These are phyloP conservation scores for Geotrichum histeridarum DNA, from an alignment of 1,139 yeast species.

Conservation along the genomic window DNA sequence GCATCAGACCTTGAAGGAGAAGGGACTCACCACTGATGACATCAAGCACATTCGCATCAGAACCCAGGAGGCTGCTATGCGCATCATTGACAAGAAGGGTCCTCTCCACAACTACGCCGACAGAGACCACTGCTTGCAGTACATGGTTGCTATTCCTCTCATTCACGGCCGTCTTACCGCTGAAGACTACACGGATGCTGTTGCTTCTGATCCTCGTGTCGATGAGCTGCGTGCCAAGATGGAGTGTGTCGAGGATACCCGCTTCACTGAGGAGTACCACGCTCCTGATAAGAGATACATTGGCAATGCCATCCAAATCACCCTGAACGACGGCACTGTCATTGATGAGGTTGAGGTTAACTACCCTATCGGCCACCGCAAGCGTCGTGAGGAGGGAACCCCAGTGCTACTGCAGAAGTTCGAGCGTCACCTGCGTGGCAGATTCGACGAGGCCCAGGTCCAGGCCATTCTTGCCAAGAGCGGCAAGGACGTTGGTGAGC, in stretches of 20 bases:
- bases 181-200: conserved; percentile 49
- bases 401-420: conserved; percentile 50
- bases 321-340: conserved; percentile 50
- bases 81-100: conserved; percentile 55
- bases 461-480: conserved; percentile 39
- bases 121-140: conserved; percentile 59
- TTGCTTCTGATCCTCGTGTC: conserved; percentile 50
- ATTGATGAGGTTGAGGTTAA: conserved; percentile 51
- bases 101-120: conserved; percentile 59
- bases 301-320: conserved; percentile 50
- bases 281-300: conserved; percentile 54
- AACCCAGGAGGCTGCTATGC: conserved; percentile 57
- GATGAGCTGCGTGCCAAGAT: conserved; percentile 51
- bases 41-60: conserved; percentile 47
- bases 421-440: conserved; percentile 46
- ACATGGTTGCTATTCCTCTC: conserved; percentile 55
- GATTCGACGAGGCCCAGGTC: conserved; percentile 41
- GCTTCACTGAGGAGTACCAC: conserved; percentile 49
- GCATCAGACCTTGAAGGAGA: conserved; percentile 37
- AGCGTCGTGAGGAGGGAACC: conserved; percentile 54
- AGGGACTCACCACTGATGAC: conserved; percentile 46
- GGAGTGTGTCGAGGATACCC: conserved; percentile 48
- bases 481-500: conserved; percentile 38
- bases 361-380: conserved; percentile 55
- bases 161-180: conserved; percentile 53